Evolutionary conservation across 2,329 filamentous ascomycete species (phyloP).

Genomic region (Pyrenochaeta sp.): DNA sequence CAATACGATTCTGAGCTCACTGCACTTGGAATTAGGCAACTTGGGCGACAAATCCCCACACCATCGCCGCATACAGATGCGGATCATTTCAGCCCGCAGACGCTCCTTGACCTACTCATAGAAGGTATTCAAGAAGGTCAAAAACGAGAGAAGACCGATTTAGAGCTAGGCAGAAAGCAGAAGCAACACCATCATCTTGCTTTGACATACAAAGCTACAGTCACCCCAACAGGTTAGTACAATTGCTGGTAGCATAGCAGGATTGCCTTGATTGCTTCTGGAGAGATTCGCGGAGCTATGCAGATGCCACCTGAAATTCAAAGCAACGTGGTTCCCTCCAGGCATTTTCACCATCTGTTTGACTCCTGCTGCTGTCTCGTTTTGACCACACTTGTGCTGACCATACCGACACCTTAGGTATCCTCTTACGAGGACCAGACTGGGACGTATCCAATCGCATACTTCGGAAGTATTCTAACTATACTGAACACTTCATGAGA

Average conservation of each 20-base stretch:
- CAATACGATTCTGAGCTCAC: slow-evolving; percentile 60
- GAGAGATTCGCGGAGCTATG: neutral
- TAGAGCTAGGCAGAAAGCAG: slow-evolving; percentile 64
- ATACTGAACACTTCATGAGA: slow-evolving; percentile 53
- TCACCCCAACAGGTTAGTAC: slow-evolving; percentile 50
- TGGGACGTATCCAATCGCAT: slow-evolving; percentile 65
- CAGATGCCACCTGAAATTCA: neutral
- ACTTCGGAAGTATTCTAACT: slow-evolving; percentile 33
- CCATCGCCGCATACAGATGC: slow-evolving; percentile 25
- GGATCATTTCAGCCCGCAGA: slow-evolving; percentile 10
- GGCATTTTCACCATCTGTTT: neutral
- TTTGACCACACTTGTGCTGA: neutral
- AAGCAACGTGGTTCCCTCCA: neutral
- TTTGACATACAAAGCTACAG: slow-evolving; percentile 63
- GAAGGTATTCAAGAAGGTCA: slow-evolving; percentile 16
- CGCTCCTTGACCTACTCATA: slow-evolving; percentile 12
- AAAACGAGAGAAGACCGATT: slow-evolving; percentile 58
- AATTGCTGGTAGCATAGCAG: neutral
- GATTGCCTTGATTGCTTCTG: neutral
- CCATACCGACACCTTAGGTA: neutral
- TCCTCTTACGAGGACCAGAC: slow-evolving; percentile 56
- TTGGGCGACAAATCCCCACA: slow-evolving; percentile 63
- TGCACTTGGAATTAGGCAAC: slow-evolving; percentile 73
- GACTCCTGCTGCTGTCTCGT: neutral
- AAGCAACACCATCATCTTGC: slow-evolving; percentile 56